phyloP scores from a whole-genome alignment of 164 flowering plant genomes.

The Vitis amurensis region DNA sequence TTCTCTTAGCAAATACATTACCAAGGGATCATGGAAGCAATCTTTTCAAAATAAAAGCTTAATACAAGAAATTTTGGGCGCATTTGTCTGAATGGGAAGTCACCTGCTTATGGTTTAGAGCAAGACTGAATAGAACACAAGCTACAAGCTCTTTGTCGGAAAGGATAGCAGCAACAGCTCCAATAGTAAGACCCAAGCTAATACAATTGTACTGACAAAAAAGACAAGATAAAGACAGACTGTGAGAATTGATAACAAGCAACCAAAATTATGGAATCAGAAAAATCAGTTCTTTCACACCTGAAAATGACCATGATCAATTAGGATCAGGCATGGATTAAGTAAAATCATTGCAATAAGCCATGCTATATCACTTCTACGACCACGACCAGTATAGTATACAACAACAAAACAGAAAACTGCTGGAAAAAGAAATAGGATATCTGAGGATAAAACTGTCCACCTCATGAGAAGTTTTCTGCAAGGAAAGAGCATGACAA shows the following conservation, averaged over 20 bases:
- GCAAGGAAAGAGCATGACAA: conserved; percentile 21
- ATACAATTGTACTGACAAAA: conserved; percentile 84
- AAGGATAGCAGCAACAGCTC: conserved; percentile 85
- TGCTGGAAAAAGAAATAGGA: conserved; percentile 76
- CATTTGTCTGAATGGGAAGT: background rate
- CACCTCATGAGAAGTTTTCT: conserved; percentile 93
- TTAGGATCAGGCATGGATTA: conserved; percentile 75
- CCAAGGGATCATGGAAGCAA: background rate
- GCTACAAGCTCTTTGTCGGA: conserved; percentile 65
- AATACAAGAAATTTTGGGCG: background rate
- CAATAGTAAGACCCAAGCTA: conserved; percentile 87
- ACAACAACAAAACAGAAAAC: conserved; percentile 55
- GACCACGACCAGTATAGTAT: conserved; percentile 25
- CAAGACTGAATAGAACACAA: conserved; percentile 63
- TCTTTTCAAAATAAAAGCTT: too few relatives aligned
- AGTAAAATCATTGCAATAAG: conserved; percentile 68
- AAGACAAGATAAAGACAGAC: conserved; percentile 10
- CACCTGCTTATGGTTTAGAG: conserved; percentile 98
- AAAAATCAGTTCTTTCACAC: conserved; percentile 25
- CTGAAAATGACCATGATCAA: conserved; percentile 99
- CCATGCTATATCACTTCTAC: conserved; percentile 61
- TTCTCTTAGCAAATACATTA: background rate
- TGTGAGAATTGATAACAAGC: conserved; percentile 3
- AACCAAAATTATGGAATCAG: background rate
- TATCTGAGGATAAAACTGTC: conserved; percentile 87